These are phyloP conservation scores for Cyberlindnera nakhonratchasimensis DNA, from an alignment of 805 yeast species.

Conservation along the genomic window DNA sequence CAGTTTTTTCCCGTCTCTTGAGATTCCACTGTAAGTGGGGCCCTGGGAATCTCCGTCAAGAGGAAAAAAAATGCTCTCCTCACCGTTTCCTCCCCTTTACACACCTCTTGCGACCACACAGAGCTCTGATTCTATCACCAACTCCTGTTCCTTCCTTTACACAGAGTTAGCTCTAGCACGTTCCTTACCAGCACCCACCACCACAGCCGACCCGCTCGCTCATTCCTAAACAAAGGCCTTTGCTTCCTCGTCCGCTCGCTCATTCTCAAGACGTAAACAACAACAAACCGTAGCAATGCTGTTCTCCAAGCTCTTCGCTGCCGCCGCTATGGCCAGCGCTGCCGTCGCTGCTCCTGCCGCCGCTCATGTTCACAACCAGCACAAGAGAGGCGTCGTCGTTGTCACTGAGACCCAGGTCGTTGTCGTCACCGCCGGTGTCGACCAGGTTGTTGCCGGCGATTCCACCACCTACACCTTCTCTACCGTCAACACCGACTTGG, in stretches of 20 bases:
- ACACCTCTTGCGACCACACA: not conserved
- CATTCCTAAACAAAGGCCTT: no score
- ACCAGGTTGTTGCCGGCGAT: conserved; percentile 33
- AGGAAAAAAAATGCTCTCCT: no score
- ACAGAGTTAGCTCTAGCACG: conserved; percentile 23
- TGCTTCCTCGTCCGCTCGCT: no score
- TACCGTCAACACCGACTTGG: conserved; percentile 27
- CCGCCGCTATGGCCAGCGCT: conserved; percentile 41
- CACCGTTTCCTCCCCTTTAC: not conserved
- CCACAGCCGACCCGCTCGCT: conserved; percentile 10
- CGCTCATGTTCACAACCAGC: conserved; percentile 56
- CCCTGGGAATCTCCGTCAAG: no score
- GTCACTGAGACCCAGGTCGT: conserved; percentile 48
- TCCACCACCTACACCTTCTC: conserved; percentile 27
- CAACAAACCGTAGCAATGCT: conserved; percentile 35
- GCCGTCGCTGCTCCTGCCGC: conserved; percentile 54
- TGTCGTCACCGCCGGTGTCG: conserved; percentile 43
- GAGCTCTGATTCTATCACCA: conserved; percentile 15
- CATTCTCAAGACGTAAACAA: conserved; percentile 1
- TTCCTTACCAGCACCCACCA: conserved; percentile 11
- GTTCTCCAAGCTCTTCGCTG: conserved; percentile 42
- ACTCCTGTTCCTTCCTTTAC: conserved; percentile 33
- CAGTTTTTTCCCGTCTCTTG: no score
- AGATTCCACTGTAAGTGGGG: no score
- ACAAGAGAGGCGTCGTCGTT: conserved; percentile 52